Evolutionary conservation across 805 yeast genomes (phyloP), one percentile per base, ranked within the genome.

Genomic region (Grigorovia yakushimaensis): DNA sequence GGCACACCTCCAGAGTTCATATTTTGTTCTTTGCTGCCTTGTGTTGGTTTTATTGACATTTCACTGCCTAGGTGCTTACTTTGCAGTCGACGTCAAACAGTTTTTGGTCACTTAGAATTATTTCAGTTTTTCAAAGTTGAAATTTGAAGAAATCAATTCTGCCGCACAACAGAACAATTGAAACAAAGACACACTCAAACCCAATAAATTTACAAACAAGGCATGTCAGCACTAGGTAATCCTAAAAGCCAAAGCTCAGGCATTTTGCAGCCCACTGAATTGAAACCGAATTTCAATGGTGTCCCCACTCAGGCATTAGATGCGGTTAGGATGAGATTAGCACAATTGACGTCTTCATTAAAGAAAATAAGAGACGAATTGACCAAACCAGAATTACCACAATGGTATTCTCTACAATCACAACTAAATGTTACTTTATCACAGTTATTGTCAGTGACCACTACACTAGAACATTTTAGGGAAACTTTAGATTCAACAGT

Each of bases 391-490:
- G 68, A 65, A 43, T 60, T 72, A 24, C 76, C 78, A 9, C 73
- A 74, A 46, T 76, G 78, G 69, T 59, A 60, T 17, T 79, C 84
- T 3, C 67, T 91, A 19, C 96, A 86, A 58, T 81, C 82, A 51
- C 98, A 91, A 64, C 78, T 88, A 56, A 86, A 81, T 55, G 87
- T 89, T 23, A 76, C 88, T 8, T 64, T 89, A 30, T 84, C 95
- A 15, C 98, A 93, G 61, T 68, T 91, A 41, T 77, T 78, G 40
- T 81, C 95, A 2, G 74, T 91, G n/a, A 78, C 94, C 0, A 66
- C 76, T 5, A 81, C 87, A 1, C 60, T 93, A 21, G 78, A 81
- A 39, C 73, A 74, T 47, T 79, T 82, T 56, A 73, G 77, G 6
- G 82, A 76, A 3, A 64, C 75, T 0, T 68, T 93, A 22, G 73